Base-by-base conservation (phyloP, 1,284 basidiomycete species). In the Ustilago shanxiensis region DNA sequence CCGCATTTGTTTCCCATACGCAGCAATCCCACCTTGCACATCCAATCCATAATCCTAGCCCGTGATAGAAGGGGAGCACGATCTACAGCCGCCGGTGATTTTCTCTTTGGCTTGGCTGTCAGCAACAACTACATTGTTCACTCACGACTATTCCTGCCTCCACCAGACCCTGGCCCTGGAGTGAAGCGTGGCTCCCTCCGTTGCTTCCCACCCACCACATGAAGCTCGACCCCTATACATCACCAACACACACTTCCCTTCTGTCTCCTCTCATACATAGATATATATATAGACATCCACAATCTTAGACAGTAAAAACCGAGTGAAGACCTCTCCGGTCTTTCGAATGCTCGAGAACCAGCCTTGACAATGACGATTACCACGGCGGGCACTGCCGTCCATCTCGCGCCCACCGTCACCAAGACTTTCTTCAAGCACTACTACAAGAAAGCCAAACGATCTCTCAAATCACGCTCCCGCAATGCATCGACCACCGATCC, bases 401-500 rank as follows among this genome's bases (percentile, higher is more conserved):
- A 83, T 44, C 70, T 85, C 9, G 66, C 84, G 26, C 84, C 84
- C 3, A 80, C 76, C n/a, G 76, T 85, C 35, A 66, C 84, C 44
- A 78, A 77, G 45, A 83, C 80, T 16, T 79, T 83, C 73, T 78
- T 83, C 74, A 76, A 78, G 60, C 81, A 83, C 63, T 83, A 79
- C 72, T 77, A 72, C 65, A 71, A 69, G 57, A 81, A 80, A 68
- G 70, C 74, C 16, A 75, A 71, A 29, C 70, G 77, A 20, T 65
- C 65, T 8, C 39, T 71, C 53, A 70, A 66, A n/a, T 44, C n/a
- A 16, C 64, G 61, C 13, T 55, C 55, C 2, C 35, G 60, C 8
- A 24, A 47, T 49, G 39, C 56, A 20, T 26, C 58, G 47, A 49
- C 49, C 6, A 28, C 54, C 10, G 35, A 56, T 26, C 49, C 67